phyloP scores from a whole-genome alignment of 2,329 filamentous ascomycete species.

The Monilinia polystroma region DNA sequence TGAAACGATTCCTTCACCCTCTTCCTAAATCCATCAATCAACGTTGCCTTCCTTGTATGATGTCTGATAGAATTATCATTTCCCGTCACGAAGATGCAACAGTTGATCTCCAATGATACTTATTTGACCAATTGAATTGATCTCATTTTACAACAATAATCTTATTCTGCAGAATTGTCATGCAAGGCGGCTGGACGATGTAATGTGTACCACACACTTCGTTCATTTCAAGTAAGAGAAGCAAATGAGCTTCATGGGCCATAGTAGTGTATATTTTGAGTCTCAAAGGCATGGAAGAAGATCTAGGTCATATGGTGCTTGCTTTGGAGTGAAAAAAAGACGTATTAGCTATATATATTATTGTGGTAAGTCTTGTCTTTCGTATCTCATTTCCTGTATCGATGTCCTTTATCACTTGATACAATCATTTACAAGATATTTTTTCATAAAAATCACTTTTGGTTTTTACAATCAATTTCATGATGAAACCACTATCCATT shows the following conservation, averaged over 20 bases:
- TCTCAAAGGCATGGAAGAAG: not conserved
- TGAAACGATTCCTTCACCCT: not conserved
- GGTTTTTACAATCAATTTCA: not conserved
- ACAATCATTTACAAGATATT: not conserved
- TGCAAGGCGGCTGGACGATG: not conserved
- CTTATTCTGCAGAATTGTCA: not conserved
- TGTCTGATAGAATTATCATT: not conserved
- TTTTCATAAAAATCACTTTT: not conserved
- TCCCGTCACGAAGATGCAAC: not conserved
- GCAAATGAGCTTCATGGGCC: not conserved
- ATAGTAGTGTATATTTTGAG: not conserved
- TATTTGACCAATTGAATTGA: not conserved
- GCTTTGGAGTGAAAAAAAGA: not conserved
- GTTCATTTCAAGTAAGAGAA: not conserved
- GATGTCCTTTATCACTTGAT: not conserved
- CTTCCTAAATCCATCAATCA: too few species aligned
- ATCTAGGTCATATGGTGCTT: not conserved
- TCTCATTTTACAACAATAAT: not conserved
- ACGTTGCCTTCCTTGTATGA: not conserved
- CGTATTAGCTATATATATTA: not conserved
- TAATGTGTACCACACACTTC: not conserved
- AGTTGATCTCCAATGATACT: not conserved
- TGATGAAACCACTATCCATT: conserved; percentile 18
- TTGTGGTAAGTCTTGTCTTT: not conserved
- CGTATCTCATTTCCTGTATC: not conserved